Conservation (phyloP, 2,329 filamentous ascomycete genomes). For the Arthrobotrys iridis region DNA sequence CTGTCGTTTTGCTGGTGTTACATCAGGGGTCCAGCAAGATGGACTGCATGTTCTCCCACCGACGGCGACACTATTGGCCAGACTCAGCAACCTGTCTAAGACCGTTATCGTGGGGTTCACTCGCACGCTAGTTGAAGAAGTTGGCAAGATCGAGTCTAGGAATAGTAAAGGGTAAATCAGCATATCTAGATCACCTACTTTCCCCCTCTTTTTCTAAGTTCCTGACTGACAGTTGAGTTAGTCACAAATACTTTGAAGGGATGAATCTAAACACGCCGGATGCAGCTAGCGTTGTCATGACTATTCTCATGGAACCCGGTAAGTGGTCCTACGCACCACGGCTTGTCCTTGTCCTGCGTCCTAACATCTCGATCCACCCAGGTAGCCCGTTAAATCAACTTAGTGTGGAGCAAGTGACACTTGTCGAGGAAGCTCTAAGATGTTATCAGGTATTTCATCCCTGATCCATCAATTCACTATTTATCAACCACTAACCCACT, state of each 20-base stretch:
- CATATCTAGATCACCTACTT: not conserved
- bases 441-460: conserved; percentile 68
- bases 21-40: conserved; percentile 65
- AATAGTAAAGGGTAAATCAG: conserved; percentile 67
- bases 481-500: not conserved
- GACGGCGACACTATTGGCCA: conserved; percentile 64
- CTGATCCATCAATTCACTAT: conserved; percentile 56
- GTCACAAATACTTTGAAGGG: conserved; percentile 65
- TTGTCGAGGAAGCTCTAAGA: conserved; percentile 69
- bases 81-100: conserved; percentile 66
- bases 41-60: conserved; percentile 64
- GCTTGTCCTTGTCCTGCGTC: not conserved
- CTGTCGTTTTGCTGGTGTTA: conserved; percentile 66
- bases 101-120: conserved; percentile 73
- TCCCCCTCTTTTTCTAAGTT: not conserved
- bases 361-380: conserved; percentile 46
- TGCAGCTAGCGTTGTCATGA: conserved; percentile 61
- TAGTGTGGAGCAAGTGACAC: conserved; percentile 53
- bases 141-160: conserved; percentile 73
- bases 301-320: conserved; percentile 48
- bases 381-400: conserved; percentile 53
- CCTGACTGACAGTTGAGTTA: conserved; percentile 49
- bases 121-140: conserved; percentile 72
- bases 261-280: conserved; percentile 67
- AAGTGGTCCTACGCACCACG: conserved; percentile 1